These are phyloP conservation scores for Claviceps capensis DNA, from an alignment of 2,329 filamentous ascomycete species.

Conservation along the genomic window DNA sequence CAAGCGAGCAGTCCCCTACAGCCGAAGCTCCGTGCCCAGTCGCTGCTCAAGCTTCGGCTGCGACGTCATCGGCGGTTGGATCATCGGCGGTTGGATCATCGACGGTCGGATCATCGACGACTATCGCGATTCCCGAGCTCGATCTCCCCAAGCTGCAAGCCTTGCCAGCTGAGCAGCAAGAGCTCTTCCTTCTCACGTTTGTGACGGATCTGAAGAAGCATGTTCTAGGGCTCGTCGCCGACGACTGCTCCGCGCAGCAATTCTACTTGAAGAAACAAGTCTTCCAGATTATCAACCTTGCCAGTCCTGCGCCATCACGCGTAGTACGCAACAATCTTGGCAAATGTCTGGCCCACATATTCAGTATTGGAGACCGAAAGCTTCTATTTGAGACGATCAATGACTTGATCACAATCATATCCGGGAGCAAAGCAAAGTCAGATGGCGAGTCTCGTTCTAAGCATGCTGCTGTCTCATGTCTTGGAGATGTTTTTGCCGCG, in stretches of 20 bases:
- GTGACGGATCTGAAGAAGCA: conserved; percentile 71
- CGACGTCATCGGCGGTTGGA: conserved; percentile 13
- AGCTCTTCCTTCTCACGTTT: conserved; percentile 84
- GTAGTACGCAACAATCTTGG: conserved; percentile 85
- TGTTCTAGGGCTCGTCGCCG: conserved; percentile 57
- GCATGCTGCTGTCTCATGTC: conserved; percentile 74
- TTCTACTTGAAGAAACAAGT: conserved; percentile 87
- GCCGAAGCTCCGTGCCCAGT: not conserved
- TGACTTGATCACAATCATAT: conserved; percentile 63
- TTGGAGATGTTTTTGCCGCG: conserved; percentile 82
- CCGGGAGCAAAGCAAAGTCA: conserved; percentile 55
- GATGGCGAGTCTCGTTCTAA: conserved; percentile 69
- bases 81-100: conserved; percentile 17
- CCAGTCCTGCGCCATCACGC: conserved; percentile 70
- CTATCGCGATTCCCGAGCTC: conserved; percentile 57
- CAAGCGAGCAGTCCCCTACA: conserved; percentile 9
- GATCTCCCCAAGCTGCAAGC: conserved; percentile 81
- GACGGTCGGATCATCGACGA: conserved; percentile 16
- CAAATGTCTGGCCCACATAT: conserved; percentile 68
- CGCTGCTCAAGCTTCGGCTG: conserved; percentile 6
- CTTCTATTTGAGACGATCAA: conserved; percentile 90
- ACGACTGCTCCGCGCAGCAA: conserved; percentile 79
- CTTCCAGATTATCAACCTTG: conserved; percentile 80
- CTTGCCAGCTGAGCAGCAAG: conserved; percentile 86
- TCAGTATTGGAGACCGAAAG: conserved; percentile 77